A percentile compares a stretch with the other conserved stretches of the same genome.
Conservation (phyloP, 306 rosid genomes). For the Myrica gale region DNA sequence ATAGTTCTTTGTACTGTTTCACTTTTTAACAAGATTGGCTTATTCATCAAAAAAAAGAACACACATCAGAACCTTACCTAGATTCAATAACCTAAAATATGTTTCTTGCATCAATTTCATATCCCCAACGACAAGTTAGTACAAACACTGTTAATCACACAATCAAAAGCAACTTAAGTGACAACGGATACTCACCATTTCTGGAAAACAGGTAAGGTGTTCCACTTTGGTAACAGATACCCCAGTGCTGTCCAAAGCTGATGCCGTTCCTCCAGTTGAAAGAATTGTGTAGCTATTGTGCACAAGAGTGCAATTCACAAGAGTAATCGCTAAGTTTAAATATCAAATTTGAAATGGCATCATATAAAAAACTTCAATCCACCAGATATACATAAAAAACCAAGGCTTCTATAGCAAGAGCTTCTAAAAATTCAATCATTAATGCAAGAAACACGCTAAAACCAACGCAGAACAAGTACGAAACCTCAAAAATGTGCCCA, state of each 20-base stretch:
- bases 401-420: neutral
- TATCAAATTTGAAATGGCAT: neutral
- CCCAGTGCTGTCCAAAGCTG: constrained; percentile 77
- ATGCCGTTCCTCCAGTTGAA: constrained; percentile 95
- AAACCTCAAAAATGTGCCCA: neutral
- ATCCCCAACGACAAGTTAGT: neutral
- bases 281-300: constrained; percentile 69
- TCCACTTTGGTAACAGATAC: constrained; percentile 85
- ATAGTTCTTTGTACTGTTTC: no score
- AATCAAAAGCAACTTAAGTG: constrained; percentile 17
- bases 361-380: no score
- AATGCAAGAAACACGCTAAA: neutral
- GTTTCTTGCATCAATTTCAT: neutral
- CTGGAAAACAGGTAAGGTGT: constrained; percentile 81
- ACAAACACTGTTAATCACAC: neutral
- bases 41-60: no score
- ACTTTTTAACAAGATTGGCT: no score
- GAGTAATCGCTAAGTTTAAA: constrained; percentile 2
- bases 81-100: neutral
- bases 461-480: neutral
- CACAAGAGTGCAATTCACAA: neutral
- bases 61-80: constrained; percentile 12
- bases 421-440: neutral
- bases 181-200: constrained; percentile 59
- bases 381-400: no score